Percentiles rank a stretch among this genome's conserved stretches.
Evolutionary conservation across 108 stramenopile species (phyloP).

Genomic region (Cyclotella baltica): DNA sequence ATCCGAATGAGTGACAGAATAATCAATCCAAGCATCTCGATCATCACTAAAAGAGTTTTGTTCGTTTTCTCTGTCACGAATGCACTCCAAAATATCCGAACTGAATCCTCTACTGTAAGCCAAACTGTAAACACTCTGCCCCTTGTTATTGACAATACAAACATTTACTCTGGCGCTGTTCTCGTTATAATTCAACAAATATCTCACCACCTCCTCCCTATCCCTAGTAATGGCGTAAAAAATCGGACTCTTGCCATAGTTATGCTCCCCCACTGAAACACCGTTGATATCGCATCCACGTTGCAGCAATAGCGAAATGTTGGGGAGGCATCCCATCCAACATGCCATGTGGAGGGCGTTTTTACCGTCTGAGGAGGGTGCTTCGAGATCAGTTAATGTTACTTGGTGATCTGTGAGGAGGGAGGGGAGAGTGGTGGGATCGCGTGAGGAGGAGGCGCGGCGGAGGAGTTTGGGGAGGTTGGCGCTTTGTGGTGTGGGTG

Average conservation of each 20-base stretch:
- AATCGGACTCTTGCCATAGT: slow-evolving; percentile 86
- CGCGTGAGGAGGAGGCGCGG: slow-evolving; percentile 31
- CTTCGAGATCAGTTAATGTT: slow-evolving; percentile 24
- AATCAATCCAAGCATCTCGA: slow-evolving; percentile 60
- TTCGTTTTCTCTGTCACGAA: slow-evolving; percentile 29
- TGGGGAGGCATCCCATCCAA: slow-evolving; percentile 74
- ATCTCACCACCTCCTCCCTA: slow-evolving; percentile 66
- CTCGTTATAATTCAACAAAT: slow-evolving; percentile 34
- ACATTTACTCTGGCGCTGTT: slow-evolving; percentile 45
- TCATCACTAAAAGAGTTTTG: background rate
- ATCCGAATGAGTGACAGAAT: slow-evolving; percentile 70
- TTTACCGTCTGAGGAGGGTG: slow-evolving; percentile 54
- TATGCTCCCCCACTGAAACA: slow-evolving; percentile 58
- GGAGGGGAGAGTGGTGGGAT: slow-evolving; percentile 28
- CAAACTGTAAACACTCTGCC: slow-evolving; percentile 75
- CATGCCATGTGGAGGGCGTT: slow-evolving; percentile 76
- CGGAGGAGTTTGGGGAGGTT: slow-evolving; percentile 41
- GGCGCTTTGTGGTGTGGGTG: background rate
- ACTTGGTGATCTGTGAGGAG: slow-evolving; percentile 16
- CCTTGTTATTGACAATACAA: slow-evolving; percentile 89
- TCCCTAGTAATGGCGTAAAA: slow-evolving; percentile 81
- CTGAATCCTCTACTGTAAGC: slow-evolving; percentile 56
- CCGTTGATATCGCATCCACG: slow-evolving; percentile 59
- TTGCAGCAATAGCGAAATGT: slow-evolving; percentile 60
- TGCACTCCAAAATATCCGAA: slow-evolving; percentile 26